Percentiles rank a stretch among this genome's conserved stretches.
Evolutionary conservation across 2,329 filamentous ascomycete species (phyloP).

Genomic region (Phialemonium atrogriseum): DNA sequence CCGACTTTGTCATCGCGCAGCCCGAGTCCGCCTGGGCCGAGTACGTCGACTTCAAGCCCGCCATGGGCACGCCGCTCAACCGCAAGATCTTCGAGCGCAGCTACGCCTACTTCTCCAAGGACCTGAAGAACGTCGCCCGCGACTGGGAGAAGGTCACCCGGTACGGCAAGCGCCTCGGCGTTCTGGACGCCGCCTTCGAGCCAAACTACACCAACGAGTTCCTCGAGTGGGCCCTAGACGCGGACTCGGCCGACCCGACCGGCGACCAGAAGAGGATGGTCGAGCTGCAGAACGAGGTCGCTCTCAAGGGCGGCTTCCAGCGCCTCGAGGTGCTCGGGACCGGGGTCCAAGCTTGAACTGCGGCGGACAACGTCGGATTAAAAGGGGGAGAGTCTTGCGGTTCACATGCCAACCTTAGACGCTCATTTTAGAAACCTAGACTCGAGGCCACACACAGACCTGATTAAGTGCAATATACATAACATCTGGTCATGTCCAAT

Average conservation of each 20-base stretch:
- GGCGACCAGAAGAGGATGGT: conserved; percentile 72
- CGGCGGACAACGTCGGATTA: no score
- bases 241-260: conserved; percentile 56
- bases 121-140: conserved; percentile 64
- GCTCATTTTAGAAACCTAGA: no score
- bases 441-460: no score
- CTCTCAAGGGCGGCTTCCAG: conserved; percentile 55
- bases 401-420: no score
- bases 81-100: conserved; percentile 74
- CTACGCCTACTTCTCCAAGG: conserved; percentile 67
- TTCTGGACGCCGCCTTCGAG: conserved; percentile 53
- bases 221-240: conserved; percentile 56
- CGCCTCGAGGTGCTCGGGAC: conserved; percentile 20
- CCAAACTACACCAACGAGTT: conserved; percentile 72
- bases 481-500: no score
- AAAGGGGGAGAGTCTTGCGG: no score
- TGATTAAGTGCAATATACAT: no score
- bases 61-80: conserved; percentile 60
- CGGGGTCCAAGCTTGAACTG: no score
- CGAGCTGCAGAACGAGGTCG: conserved; percentile 58
- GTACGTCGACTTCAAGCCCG: conserved; percentile 65
- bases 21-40: conserved; percentile 58
- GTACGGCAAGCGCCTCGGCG: conserved; percentile 66
- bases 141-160: conserved; percentile 73
- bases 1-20: conserved; percentile 59